Base-by-base conservation (phyloP, 495 filamentous ascomycete species). In the Lophiostoma macrostomum region DNA sequence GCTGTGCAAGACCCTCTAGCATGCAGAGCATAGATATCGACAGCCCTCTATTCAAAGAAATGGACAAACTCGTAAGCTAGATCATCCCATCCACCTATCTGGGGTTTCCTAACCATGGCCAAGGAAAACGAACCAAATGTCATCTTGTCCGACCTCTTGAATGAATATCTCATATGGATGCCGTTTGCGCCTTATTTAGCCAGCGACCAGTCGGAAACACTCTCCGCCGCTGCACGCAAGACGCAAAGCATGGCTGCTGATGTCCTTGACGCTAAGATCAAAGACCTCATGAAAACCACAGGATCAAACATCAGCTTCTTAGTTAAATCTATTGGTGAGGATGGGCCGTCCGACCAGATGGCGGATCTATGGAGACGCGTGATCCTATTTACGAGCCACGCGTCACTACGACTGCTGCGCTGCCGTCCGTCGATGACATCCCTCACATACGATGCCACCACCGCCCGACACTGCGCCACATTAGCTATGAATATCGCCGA, bases 1-100 rank as follows among this genome's bases (percentile, higher is more conserved):
- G 59, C 43, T 57, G 53, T 42, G 49, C 47, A 42, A 27, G 59
- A 16, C 59, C 59, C 12, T 53, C 53, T 40, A 27, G 49, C 23
- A 53, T 62, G 16, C 44, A 43, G 0, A 48, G 54, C n/a, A 10
- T 14, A 7, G 59, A 58, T 19, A 53, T 58, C 30, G 46, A 62
- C 14, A 29, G n/a, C n/a, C n/a, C n/a, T n/a, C n/a, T n/a, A n/a
- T n/a, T n/a, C n/a, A n/a, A n/a, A n/a, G n/a, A n/a, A n/a, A n/a
- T 58, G 0, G 53, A 49, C 20, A 23, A 41, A 34, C 59, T 49
- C 8, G 16, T 18, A 39, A 44, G 28, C 48, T 56, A 39, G 16
- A 35, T 27, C 12, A 24, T 3, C 6, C 44, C 19, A 7, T 28
- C 13, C 27, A 41, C 3, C 7, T 13, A 13, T 22, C 23, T n/a